Base-by-base conservation (phyloP, 2,329 filamentous ascomycete genomes). In the Chlorencoelia australis region DNA sequence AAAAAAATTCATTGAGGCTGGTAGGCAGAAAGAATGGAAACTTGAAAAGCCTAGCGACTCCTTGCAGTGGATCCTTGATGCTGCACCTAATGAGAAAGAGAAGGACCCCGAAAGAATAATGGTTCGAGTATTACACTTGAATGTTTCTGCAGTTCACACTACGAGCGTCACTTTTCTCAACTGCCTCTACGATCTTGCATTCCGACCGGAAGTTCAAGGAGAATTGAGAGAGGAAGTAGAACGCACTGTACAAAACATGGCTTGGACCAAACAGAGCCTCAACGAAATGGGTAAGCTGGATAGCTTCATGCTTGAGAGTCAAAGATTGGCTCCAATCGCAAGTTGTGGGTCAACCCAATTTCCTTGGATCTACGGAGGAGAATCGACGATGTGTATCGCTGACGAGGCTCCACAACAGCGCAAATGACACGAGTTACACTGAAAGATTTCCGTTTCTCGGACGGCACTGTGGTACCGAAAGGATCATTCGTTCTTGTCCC, bases 91-190 rank as follows among this genome's bases (percentile, higher is more conserved):
- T n/a, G n/a, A n/a, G n/a, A n/a, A n/a, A n/a, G n/a, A n/a, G n/a
- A n/a, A n/a, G n/a, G n/a, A n/a, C n/a, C n/a, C n/a, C n/a, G n/a
- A n/a, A n/a, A n/a, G n/a, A n/a, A n/a, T n/a, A n/a, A n/a, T n/a
- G n/a, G n/a, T n/a, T n/a, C n/a, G n/a, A n/a, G n/a, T n/a, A n/a
- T n/a, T n/a, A n/a, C n/a, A n/a, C n/a, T n/a, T n/a, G n/a, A 28
- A 28, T 28, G 25, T 69, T 31, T 66, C 66, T 0, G 63, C 67
- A 3, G 69, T 71, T 24, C 66, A 71, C 40, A 69, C 67, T 0
- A 71, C 66, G 0, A 64, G 64, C 0, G 43, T 65, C 20, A 58
- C 63, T 0, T 46, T 64, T 0, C 68, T 66, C 3, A 54, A 72
- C 62, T 39, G 7, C 7, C 16, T 32, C 10, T 32, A 32, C 17